Evolutionary conservation across 768 basidiomycete species (phyloP), one percentile per base, ranked within the genome.

Genomic region (Russula foetens): DNA sequence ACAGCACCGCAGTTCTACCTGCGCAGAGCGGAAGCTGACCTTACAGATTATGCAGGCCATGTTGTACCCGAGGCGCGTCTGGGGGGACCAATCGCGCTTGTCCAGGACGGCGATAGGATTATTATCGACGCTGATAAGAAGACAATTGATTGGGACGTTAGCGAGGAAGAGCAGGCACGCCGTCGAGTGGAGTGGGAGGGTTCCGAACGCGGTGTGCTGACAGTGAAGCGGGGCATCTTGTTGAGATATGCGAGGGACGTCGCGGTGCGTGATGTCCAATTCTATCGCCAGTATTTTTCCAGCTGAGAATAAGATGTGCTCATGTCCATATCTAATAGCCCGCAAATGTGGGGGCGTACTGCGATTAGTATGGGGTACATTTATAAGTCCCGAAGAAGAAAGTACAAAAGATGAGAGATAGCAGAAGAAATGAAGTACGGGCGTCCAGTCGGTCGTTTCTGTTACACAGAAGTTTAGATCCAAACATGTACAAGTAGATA

Each of bases 1-100:
- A 9, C 31, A 9, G 23, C 21, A 41, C 52, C 4, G 33, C 11
- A 6, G 21, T 29, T 33, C 31, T 9, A 28, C 15, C 19, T 29
- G 47, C 28, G 23, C 17, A 9, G 29, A 39, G 9, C 19, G 3
- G 23, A 9, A 17, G 21, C 45, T 54, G 39, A 66, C 17, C 6
- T 14, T 9, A 29, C 28, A 19, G 53, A 23, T 2, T 23, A 19
- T 53, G 77, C 77, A 73, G 91, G 83, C 38, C 82, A 85, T 60
- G 77, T 83, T 58, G 77, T 78, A 33, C 82, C 82, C 5, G 82
- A 84, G 71, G 91, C 91, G 21, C 81, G 81, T 33, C 74, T 88
- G 28, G 91, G 91, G 56, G 92, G 92, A 0, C 92, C 92, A 3
- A 94, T 95, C 66, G 92, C 90, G 29, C 81, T 94, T 21, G 86